phyloP scores from a whole-genome alignment of 2,329 filamentous ascomycete genomes.

The Claviceps fusiformis region DNA sequence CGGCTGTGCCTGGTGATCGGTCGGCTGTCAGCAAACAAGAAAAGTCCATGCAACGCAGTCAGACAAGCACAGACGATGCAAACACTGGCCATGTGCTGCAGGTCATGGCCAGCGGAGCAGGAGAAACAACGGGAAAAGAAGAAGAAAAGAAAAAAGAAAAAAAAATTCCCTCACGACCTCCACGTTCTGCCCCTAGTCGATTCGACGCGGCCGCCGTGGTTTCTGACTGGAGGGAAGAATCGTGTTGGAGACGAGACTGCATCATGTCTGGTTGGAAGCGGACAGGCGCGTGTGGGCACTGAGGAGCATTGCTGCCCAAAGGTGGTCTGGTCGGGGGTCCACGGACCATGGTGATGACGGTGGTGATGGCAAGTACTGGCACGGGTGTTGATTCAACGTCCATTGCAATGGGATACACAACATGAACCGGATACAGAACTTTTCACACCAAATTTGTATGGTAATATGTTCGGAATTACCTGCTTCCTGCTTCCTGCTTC shows the following conservation, averaged over 20 bases:
- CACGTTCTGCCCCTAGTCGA: not conserved
- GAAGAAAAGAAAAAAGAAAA: not conserved
- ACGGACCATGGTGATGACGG: too few species aligned
- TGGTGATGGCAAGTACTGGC: too few species aligned
- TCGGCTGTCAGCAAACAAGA: not conserved
- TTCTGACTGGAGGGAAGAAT: not conserved
- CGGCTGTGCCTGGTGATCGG: too few species aligned
- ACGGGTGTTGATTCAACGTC: too few species aligned
- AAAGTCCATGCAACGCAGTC: not conserved
- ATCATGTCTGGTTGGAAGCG: not conserved
- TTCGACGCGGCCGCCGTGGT: not conserved
- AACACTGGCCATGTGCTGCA: not conserved
- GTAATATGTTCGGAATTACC: too few species aligned
- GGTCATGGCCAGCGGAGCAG: not conserved
- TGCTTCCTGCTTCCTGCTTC: too few species aligned
- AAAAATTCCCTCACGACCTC: not conserved
- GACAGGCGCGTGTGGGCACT: not conserved
- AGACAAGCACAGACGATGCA: not conserved
- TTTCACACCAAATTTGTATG: too few species aligned
- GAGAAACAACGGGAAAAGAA: too few species aligned
- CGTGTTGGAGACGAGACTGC: not conserved
- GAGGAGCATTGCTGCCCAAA: slow-evolving; percentile 11
- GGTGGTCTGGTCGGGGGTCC: not conserved
- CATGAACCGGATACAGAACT: too few species aligned
- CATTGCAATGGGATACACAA: not conserved